Base-by-base conservation (phyloP, 2,329 filamentous ascomycete genomes). In the Aspergillus neotritici region DNA sequence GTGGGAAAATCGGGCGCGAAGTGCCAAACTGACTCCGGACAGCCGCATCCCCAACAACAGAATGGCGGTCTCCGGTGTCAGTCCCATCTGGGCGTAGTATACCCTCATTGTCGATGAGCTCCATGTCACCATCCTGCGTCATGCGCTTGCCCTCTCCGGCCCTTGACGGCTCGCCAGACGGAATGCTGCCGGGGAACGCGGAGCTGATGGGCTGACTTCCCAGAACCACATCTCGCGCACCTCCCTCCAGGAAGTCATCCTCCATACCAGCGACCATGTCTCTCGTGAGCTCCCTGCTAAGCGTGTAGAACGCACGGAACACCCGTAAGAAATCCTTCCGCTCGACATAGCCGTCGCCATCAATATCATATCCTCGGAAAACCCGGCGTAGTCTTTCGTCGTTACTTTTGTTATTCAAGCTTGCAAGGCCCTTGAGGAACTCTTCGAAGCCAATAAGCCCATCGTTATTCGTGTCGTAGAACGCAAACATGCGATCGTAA, bases 401-500 rank as follows among this genome's bases (percentile, higher is more conserved):
- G 16, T 76, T 75, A 42, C 70, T 70, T 42, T 76, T 76, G 17
- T 75, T 73, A 46, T 79, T 76, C 46, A 84, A 68, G 39, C 77
- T 77, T 4, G 88, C 83, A 37, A 96, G 73, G 1, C 88, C 93
- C 44, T 84, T 81, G 16, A 97, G 70, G 59, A 96, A 98, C 62
- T 98, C 93, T 37, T 87, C 78, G 54, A 98, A 97, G 6, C 87
- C 86, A 56, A 98, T 96, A 6, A 94, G 72, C 15, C 86, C 86
- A 61, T 98, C 88, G 33, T 81, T 78, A 63, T 97, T 91, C 28
- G 83, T 86, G 66, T 98, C 93, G 64, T 96, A 98, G 64, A 96
- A 96, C 39, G 86, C 81, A 67, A 97, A 98, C 79, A 96, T 93
- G 53, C 93, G 85, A 63, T 98, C 91, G 60, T 94, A 93, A 46